Base-by-base conservation (phyloP, 2,329 filamentous ascomycete species). In the Alternaria sp. region DNA sequence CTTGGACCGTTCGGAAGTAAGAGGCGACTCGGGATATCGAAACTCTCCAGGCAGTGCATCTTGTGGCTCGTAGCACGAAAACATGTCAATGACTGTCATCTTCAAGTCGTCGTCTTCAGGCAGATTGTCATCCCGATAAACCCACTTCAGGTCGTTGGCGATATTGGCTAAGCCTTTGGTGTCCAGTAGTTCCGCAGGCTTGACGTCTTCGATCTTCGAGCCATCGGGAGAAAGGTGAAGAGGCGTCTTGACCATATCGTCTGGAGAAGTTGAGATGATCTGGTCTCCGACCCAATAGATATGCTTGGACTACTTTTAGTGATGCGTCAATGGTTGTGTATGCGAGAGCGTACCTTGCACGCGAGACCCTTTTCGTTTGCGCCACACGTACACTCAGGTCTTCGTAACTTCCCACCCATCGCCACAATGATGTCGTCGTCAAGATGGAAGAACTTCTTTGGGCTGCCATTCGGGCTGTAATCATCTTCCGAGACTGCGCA, bases 231-330 rank as follows among this genome's bases (percentile, higher is more conserved):
- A 73, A 15, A 79, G 62, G 14, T 75, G 70, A 18, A 78, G 58
- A n/a, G 74, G 71, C 30, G 75, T 67, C 6, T 71, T 64, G 23
- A 71, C 70, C 41, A 74, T 60, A 10, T 61, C 54, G 15, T 71
- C 65, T 7, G 73, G 68, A 2, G 65, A 67, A 15, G 71, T 72
- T 14, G 73, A 72, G 20, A 75, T 65, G 25, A 81, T 63, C 54
- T 80, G 76, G 53, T 80, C 77, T 6, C 74, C 68, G 5, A 80
- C 71, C 78, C 78, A 81, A 57, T 78, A 80, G 21, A 80, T 79
- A 45, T 81, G 79, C 79, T 81, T 30, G 63, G 18, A 9, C 61
- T 57, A 33, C 18, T 18, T 41, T 66, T 53, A 67, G 59, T 46
- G 47, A 30, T 5, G 30, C 11, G 33, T 12, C n/a, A 26, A 55